Evolutionary conservation across 1,139 yeast species (phyloP).

Genomic region (Sugiyamaella paludigena): DNA sequence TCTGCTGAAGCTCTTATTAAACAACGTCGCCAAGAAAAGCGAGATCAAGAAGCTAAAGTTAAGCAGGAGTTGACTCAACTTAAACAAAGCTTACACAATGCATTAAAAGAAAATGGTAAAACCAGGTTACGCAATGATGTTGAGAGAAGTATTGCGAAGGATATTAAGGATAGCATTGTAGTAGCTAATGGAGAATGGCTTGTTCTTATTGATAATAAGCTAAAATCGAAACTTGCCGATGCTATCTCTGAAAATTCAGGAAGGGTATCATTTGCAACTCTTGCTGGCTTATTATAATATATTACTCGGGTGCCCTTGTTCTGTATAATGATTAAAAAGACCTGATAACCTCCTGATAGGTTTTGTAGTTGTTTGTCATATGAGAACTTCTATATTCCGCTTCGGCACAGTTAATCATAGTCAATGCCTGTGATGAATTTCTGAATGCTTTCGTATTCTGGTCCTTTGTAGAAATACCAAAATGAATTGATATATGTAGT

Average conservation of each 20-base stretch:
- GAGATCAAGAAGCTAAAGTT: slow-evolving; percentile 23
- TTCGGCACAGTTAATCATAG: too few species aligned
- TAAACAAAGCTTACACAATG: slow-evolving; percentile 12
- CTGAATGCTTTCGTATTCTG: too few species aligned
- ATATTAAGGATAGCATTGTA: slow-evolving; percentile 14
- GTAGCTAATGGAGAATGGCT: slow-evolving; percentile 22
- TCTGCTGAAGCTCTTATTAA: slow-evolving; percentile 25
- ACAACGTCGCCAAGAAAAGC: slow-evolving; percentile 22
- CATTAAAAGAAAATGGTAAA: slow-evolving; percentile 16
- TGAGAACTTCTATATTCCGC: too few species aligned
- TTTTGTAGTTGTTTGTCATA: too few species aligned
- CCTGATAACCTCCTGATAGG: too few species aligned
- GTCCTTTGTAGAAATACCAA: too few species aligned
- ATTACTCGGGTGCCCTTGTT: too few species aligned
- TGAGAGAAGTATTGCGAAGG: slow-evolving; percentile 20
- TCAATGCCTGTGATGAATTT: too few species aligned
- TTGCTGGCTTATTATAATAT: background rate
- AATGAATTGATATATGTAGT: too few species aligned
- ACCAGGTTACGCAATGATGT: slow-evolving; percentile 16
- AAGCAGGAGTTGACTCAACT: slow-evolving; percentile 9
- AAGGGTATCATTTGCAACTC: slow-evolving; percentile 16
- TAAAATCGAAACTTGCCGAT: slow-evolving; percentile 6
- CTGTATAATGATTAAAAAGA: too few species aligned
- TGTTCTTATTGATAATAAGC: slow-evolving; percentile 10
- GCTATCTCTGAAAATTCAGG: slow-evolving; percentile 13